Base-by-base conservation (phyloP, 306 rosid genomes). In the Inga laurina region DNA sequence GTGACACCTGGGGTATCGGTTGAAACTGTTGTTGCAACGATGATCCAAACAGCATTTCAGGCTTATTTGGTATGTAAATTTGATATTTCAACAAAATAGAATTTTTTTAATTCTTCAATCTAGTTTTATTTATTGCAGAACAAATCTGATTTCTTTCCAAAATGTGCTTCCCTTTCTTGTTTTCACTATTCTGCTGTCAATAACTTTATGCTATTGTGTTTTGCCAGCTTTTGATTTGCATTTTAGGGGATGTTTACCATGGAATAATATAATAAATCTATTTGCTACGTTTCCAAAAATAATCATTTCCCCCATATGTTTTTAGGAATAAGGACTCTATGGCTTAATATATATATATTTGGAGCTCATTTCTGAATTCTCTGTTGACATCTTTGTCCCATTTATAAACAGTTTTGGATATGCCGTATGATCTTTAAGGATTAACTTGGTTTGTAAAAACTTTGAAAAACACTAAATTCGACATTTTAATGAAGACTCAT, bases 21-120 rank as follows among this genome's bases (percentile, higher is more conserved):
- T 85, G 97, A 94, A 90, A 89, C 89, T 45, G 72, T 83, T 64
- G 97, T 98, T 62, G 99, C 99, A 74, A 94, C 85, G 80, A 89
- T 86, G 85, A 96, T 96, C 86, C 99, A 96, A 76, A 92, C 97
- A 22, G 95, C 94, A 78, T 92, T 94, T 81, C 98, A 97, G 10
- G 99, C 95, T 59, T 88, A 94, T 82, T 65, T 77, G 88, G 99
- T 96, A 78, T 45, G 87, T 65, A 74, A 24, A 76, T 54, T 85
- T 78, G 24, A 51, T 66, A 45, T 64, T 54, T 84, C 39, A 84
- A 75, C 24, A 8, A 39, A 37, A 18, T 75, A 8, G 69, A 75
- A 32, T 27, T 83, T 59, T 49, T 41, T 79, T 39, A 62, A 80
- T 39, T 21, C 2, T 83, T 64, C 62, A 66, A 62, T 43, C 75